Evolutionary conservation across 2,329 filamentous ascomycete species (phyloP).

Genomic region (Verticillium zaregamsianum): DNA sequence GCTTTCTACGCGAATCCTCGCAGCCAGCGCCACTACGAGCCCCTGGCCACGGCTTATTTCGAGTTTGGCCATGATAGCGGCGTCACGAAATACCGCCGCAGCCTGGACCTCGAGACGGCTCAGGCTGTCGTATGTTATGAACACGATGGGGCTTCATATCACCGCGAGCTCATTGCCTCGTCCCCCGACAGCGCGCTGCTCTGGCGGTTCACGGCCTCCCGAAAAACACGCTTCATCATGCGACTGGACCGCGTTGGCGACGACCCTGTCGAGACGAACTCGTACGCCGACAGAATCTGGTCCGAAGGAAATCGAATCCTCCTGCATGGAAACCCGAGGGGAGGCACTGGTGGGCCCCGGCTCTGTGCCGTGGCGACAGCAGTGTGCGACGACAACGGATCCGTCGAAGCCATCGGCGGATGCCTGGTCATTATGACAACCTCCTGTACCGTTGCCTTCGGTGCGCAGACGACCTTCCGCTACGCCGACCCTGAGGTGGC

Average conservation of each 20-base stretch:
- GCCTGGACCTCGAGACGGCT: constrained; percentile 8
- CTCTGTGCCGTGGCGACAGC: background rate
- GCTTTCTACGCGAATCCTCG: background rate
- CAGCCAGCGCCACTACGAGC: background rate
- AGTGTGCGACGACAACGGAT: background rate
- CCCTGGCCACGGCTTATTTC: background rate
- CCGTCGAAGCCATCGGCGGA: background rate
- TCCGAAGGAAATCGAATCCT: background rate
- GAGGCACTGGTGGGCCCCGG: background rate
- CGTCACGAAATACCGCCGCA: constrained; percentile 7
- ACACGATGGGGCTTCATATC: background rate
- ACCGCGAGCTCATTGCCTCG: constrained; percentile 17
- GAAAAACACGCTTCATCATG: background rate
- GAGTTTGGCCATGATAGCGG: background rate
- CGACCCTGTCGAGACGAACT: background rate
- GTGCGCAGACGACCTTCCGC: constrained; percentile 35
- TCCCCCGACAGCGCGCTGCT: constrained; percentile 17
- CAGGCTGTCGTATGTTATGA: background rate
- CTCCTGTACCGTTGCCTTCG: constrained; percentile 29
- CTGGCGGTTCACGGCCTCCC: background rate
- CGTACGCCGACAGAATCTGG: background rate
- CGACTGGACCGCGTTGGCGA: background rate
- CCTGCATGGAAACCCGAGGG: background rate
- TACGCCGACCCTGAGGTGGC: constrained; percentile 14
- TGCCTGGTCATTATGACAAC: constrained; percentile 13